Conservation (phyloP, 371 early-diverging fungal species). For the Circinella minor region DNA sequence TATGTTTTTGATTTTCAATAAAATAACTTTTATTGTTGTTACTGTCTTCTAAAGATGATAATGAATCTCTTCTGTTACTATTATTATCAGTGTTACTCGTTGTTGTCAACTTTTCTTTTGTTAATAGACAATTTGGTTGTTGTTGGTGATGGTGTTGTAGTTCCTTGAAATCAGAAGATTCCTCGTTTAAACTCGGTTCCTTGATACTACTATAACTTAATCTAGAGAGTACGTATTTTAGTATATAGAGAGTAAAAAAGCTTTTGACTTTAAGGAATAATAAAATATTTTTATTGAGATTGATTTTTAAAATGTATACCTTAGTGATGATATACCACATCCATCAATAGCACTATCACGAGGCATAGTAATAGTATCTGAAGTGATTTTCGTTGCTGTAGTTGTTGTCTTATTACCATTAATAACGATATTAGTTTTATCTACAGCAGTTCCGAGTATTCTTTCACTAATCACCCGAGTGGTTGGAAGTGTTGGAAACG, state of each 20-base stretch:
- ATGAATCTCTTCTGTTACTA: too few species aligned
- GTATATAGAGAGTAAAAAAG: too few species aligned
- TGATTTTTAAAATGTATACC: background rate
- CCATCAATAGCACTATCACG: background rate
- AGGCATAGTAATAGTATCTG: background rate
- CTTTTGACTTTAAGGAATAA: too few species aligned
- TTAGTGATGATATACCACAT: background rate
- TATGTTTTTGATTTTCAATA: too few species aligned
- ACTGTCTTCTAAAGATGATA: background rate
- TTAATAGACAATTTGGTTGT: background rate
- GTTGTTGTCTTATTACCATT: background rate
- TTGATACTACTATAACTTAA: background rate
- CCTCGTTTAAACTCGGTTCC: background rate
- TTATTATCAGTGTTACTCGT: too few species aligned
- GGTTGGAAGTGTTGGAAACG: slow-evolving; percentile 8
- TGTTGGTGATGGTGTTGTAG: background rate
- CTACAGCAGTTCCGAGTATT: slow-evolving; percentile 10
- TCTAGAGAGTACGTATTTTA: too few species aligned
- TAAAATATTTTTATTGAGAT: background rate
- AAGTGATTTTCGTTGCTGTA: background rate
- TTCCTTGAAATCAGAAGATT: background rate
- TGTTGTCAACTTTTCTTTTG: too few species aligned
- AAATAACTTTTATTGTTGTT: too few species aligned
- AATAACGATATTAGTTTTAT: slow-evolving; percentile 13
- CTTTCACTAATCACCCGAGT: slow-evolving; percentile 23